Base-by-base conservation (phyloP, 1,284 basidiomycete species). In the Coniferiporia weirii region DNA sequence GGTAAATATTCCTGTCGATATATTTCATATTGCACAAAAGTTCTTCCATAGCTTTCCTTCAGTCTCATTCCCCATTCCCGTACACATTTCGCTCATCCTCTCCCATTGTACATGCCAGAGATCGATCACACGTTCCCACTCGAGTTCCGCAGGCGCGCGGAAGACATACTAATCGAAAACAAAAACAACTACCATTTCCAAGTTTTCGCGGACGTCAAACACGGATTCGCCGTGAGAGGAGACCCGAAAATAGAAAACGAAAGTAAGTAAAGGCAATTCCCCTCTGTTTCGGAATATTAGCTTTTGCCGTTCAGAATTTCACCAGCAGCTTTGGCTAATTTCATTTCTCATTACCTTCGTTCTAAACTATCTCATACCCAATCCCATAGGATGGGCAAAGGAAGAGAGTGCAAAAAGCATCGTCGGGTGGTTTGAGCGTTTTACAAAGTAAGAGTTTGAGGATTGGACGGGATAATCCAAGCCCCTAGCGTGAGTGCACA, bases 381-480 rank as follows among this genome's bases (percentile, higher is more conserved):
- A 47, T 8, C 8, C 49, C 8, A 34, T 50, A 84, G 80, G 78
- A n/a, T 84, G 80, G 80, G 80, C 80, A 7, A 82, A 82, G 66
- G 81, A 85, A 64, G 77, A 83, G 63, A 76, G 78, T 34, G 81
- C 81, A 0, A 68, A 73, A 12, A 74, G 75, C 12, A 73, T 81
- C 40, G 66, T 72, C 4, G 66, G 64, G 1, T 83, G 80, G 79
- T 81, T 82, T 64, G 64, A 66, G 34, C 69, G 76, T 36, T 82
- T 61, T 44, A 13, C 38, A 19, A 27, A 59, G 34, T 59, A 20
- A 9, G 44, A 19, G 8, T n/a, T 3, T 46, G n/a, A n/a, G 44
- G 8, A 46, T 3, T 46, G 44, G 8, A 15, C 8, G 15, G 44
- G 17, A 46, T 15, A 20, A 8, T 8, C 19, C 15, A 17, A 20